Evolutionary conservation across 2,329 filamentous ascomycete genomes (phyloP).

Genomic region (Ophiostoma himal-ulmi): DNA sequence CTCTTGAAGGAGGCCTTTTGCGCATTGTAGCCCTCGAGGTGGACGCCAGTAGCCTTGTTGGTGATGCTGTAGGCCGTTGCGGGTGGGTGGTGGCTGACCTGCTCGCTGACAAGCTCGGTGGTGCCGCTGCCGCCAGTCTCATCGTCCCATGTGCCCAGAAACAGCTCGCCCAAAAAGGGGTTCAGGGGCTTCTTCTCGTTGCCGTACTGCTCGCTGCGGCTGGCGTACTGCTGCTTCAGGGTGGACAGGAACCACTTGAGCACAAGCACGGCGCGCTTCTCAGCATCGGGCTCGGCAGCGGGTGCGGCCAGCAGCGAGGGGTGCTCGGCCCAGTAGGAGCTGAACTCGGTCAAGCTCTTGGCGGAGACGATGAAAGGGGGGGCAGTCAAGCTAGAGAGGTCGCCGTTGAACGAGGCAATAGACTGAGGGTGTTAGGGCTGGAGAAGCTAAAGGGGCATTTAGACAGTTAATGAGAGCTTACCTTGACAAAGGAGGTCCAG

Average conservation of each 20-base stretch:
- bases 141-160: constrained; percentile 86
- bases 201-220: constrained; percentile 68
- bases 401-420: constrained; percentile 75
- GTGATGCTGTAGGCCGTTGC: constrained; percentile 90
- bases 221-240: constrained; percentile 76
- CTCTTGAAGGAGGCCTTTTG: constrained; percentile 93
- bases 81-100: constrained; percentile 91
- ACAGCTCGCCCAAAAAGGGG: constrained; percentile 91
- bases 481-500: constrained; percentile 51
- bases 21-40: constrained; percentile 82
- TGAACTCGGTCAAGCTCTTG: constrained; percentile 74
- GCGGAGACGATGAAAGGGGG: constrained; percentile 77
- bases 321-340: constrained; percentile 76
- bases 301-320: constrained; percentile 75
- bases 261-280: constrained; percentile 79
- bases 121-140: constrained; percentile 58
- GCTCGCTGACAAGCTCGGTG: constrained; percentile 84
- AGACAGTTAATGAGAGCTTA: constrained; percentile 28
- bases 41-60: constrained; percentile 76
- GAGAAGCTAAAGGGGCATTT: constrained; percentile 13
- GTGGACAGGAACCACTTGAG: constrained; percentile 94
- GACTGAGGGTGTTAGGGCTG: constrained; percentile 39
- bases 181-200: constrained; percentile 98
- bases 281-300: constrained; percentile 68
- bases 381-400: constrained; percentile 72